Base-by-base conservation (phyloP, 2,329 filamentous ascomycete genomes). In the Endocalyx cinctus region DNA sequence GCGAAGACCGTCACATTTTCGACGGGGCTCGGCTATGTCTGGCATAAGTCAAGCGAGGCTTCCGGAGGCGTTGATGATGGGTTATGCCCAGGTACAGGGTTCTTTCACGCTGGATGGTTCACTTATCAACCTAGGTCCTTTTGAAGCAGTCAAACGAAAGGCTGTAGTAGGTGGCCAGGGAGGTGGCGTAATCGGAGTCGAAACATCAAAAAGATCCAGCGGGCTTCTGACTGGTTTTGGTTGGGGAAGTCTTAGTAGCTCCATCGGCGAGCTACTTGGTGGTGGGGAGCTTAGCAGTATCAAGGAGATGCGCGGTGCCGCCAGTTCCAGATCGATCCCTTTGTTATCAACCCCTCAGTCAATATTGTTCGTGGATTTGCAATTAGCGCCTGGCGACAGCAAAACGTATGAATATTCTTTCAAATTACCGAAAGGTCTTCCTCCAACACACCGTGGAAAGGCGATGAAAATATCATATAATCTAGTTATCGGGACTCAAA, bases 141-240 rank as follows among this genome's bases (percentile, higher is more conserved):
- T 98, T 50, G 92, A 98, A 54, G 87, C 94, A 50, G 89, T 97
- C 25, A 98, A 98, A 59, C 77, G 89, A 38, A 96, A 94, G 62
- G 89, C 86, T 3, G 87, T 94, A 6, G 77, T 95, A 5, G 87
- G 87, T 30, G 85, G 84, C 2, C 87, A 94, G 51, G 87, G 86
- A 22, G 87, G 87, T 27, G 87, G 88, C 20, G 87, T 95, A 2
- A 79, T 94, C 31, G 87, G 87, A 10, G 66, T 94, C 8, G 86
- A 94, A 45, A 73, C 76, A 12, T 62, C 64, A 2, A 92, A 87
- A 57, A 76, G 80, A 37, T 79, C 87, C 32, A 87, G 80, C 49
- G 83, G 89, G 2, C 74, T 97, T 29, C 77, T 96, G 50, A 82
- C 85, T 31, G 76, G 84, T 3, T 80, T 97, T 45, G 89, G 87